Percentiles rank a stretch among this genome's conserved stretches.
Evolutionary conservation across 441 rosid genomes (phyloP).

Genomic region (Viola pubescens): DNA sequence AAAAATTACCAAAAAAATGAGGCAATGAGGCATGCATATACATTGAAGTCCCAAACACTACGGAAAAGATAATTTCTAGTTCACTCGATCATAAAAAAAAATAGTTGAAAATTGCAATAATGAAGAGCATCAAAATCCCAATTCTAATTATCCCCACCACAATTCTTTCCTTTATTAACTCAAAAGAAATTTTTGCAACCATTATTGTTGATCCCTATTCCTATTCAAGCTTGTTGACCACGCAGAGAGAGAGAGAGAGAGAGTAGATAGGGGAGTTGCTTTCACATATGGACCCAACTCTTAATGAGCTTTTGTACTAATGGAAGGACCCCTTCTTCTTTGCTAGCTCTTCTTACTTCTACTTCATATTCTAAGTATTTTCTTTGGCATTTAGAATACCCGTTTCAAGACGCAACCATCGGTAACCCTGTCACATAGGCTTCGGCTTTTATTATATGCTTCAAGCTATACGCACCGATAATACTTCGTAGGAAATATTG

Average conservation of each 20-base stretch:
- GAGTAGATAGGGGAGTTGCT: slow-evolving; percentile 9
- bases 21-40: too few relatives aligned
- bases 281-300: slow-evolving; percentile 20
- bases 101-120: too few relatives aligned
- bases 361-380: background rate
- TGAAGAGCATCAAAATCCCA: too few relatives aligned
- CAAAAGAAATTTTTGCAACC: background rate
- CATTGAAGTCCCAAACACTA: too few relatives aligned
- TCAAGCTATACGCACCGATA: too few relatives aligned
- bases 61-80: too few relatives aligned
- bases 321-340: slow-evolving; percentile 13
- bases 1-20: too few relatives aligned
- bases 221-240: slow-evolving; percentile 23
- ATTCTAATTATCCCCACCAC: too few relatives aligned
- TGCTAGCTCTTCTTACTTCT: background rate
- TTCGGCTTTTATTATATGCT: too few relatives aligned
- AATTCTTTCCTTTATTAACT: background rate
- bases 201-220: background rate
- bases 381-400: background rate
- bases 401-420: slow-evolving; percentile 20
- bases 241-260: slow-evolving; percentile 5
- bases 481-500: too few relatives aligned
- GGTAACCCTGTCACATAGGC: too few relatives aligned
- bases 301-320: slow-evolving; percentile 6
- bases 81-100: too few relatives aligned